Percentiles rank a stretch among this genome's conserved stretches.
Conservation (phyloP, 2,329 filamentous ascomycete species). For the Fusarium siculi region DNA sequence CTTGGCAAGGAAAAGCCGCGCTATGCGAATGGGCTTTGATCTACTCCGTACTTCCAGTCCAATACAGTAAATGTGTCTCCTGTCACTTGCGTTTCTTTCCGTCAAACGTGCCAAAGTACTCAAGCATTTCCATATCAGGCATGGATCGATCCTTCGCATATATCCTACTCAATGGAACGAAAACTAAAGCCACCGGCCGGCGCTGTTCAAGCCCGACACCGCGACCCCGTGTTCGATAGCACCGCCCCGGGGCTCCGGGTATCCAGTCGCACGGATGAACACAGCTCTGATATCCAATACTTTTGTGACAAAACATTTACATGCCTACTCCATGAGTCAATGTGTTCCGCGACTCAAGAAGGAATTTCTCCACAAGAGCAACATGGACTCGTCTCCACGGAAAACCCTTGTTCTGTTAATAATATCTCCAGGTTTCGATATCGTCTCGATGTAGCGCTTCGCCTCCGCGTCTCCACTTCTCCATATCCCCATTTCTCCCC, state of each 20-base stretch:
- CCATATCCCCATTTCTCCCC: slow-evolving; percentile 27
- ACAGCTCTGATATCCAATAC: slow-evolving; percentile 12
- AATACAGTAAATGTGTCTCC: neutral
- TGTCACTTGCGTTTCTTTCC: slow-evolving; percentile 10
- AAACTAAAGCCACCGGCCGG: slow-evolving; percentile 15
- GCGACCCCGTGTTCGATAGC: slow-evolving; percentile 12
- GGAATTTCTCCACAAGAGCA: neutral
- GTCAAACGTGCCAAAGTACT: slow-evolving; percentile 4
- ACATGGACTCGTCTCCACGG: slow-evolving; percentile 21
- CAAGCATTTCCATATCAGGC: slow-evolving; percentile 10
- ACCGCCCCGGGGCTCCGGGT: slow-evolving; percentile 25
- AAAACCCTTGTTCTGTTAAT: neutral
- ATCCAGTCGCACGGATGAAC: slow-evolving; percentile 9
- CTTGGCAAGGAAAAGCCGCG: neutral
- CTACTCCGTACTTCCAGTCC: neutral
- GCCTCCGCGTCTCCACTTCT: slow-evolving; percentile 23
- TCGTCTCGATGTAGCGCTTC: slow-evolving; percentile 3
- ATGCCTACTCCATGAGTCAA: slow-evolving; percentile 28
- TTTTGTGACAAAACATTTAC: neutral
- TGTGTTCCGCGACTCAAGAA: slow-evolving; percentile 9
- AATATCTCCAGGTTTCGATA: slow-evolving; percentile 13
- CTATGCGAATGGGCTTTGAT: slow-evolving; percentile 3
- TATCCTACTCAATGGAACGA: slow-evolving; percentile 1
- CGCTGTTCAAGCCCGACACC: slow-evolving; percentile 33
- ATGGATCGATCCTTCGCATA: slow-evolving; percentile 10